Percentiles rank a stretch among this genome's conserved stretches.
Conservation (phyloP, 805 yeast species). For the Candida anglica region DNA sequence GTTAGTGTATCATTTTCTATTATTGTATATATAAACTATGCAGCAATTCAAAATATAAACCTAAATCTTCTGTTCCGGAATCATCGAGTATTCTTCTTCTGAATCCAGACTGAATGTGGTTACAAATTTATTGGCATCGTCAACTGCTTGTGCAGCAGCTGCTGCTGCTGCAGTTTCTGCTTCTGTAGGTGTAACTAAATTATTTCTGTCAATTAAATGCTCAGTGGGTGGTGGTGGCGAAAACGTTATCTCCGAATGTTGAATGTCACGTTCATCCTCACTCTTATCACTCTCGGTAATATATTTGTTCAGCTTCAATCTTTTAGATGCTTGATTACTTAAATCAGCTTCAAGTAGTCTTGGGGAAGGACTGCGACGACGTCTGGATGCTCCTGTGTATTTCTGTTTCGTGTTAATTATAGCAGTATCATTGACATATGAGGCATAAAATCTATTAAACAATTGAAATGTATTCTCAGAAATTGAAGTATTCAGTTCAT, state of each 20-base stretch:
- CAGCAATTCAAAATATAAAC: no score
- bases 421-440: constrained; percentile 10
- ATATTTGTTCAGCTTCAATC: constrained; percentile 6
- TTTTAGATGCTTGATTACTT: background rate
- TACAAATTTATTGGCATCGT: constrained; percentile 2
- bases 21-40: no score
- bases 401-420: constrained; percentile 3
- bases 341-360: background rate
- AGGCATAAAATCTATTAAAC: constrained; percentile 10
- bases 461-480: constrained; percentile 6
- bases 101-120: constrained; percentile 3
- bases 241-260: no score
- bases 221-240: background rate
- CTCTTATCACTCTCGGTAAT: constrained; percentile 4
- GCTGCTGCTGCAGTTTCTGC: background rate
- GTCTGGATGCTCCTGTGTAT: constrained; percentile 1
- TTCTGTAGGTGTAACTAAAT: background rate
- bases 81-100: constrained; percentile 1
- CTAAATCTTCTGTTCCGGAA: no score
- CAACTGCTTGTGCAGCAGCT: background rate
- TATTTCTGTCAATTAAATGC: background rate
- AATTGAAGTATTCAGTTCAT: constrained; percentile 2
- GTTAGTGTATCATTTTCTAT: no score
- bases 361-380: background rate
- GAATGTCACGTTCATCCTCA: constrained; percentile 1